phyloP scores from a whole-genome alignment of 2,329 filamentous ascomycete species.

The Chlorencoelia australis region DNA sequence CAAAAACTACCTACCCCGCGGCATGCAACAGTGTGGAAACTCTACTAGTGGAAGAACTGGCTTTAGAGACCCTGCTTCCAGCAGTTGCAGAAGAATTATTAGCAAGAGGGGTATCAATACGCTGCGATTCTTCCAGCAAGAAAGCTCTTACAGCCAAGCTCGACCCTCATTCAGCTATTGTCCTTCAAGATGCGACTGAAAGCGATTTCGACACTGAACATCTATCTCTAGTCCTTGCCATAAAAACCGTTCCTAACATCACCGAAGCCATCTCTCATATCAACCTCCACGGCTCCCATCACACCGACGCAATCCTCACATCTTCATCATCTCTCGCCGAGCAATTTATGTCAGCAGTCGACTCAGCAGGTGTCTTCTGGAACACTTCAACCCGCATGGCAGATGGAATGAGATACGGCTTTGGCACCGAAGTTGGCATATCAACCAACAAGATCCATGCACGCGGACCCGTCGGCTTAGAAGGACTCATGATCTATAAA shows the following conservation, averaged over 20 bases:
- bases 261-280: conserved; percentile 76
- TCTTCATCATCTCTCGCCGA: conserved; percentile 57
- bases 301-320: conserved; percentile 88
- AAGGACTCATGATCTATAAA: conserved; percentile 95
- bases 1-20: conserved; percentile 89
- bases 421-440: conserved; percentile 96
- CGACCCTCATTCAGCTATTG: conserved; percentile 31
- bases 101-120: conserved; percentile 67
- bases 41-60: conserved; percentile 69
- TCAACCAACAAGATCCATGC: conserved; percentile 98
- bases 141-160: conserved; percentile 45
- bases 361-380: conserved; percentile 92
- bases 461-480: conserved; percentile 82
- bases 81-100: conserved; percentile 63
- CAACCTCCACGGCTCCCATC: conserved; percentile 83
- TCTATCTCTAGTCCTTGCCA: conserved; percentile 70
- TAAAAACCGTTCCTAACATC: conserved; percentile 65
- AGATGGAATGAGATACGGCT: conserved; percentile 94
- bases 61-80: conserved; percentile 58
- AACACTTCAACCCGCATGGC: conserved; percentile 91
- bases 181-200: conserved; percentile 55
- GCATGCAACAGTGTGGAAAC: conserved; percentile 95
- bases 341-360: conserved; percentile 73
- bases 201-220: conserved; percentile 84
- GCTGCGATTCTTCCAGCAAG: conserved; percentile 65